Base-by-base conservation (phyloP, 306 rosid genomes). In the Biancaea sappan region DNA sequence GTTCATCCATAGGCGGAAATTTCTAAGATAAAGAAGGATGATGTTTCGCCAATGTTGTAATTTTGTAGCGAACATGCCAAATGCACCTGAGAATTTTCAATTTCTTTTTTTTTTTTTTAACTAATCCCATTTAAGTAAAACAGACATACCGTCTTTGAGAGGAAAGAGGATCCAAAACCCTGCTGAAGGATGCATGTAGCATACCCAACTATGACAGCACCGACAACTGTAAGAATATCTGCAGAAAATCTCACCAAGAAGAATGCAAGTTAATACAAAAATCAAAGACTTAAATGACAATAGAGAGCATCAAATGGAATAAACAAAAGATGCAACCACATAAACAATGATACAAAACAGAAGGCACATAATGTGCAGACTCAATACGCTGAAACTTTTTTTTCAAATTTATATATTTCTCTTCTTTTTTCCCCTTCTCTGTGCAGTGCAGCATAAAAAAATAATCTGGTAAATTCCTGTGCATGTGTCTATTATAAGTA, bases 171-270 rank as follows among this genome's bases (percentile, higher is more conserved):
- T 60, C 93, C 95, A 44, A 84, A 83, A 59, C 99, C 99, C 82
- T 88, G 97, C 83, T 90, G 93, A 80, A 94, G 88, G 83, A 90
- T 84, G 87, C 93, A 92, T 32, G 95, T 90, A 44, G 89, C 96
- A 77, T 94, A 94, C 66, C 97, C 99, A 37, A 87, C 76, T 65
- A 94, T 52, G 74, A 92, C 84, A 40, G 97, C 96, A 61, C 96
- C 99, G 47, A 94, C 76, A 73, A 92, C 92, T 83, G 91, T 87
- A 40, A 92, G 93, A 81, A 91, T 70, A 83, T 94, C 99, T 94
- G 93, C 87, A 86, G 75, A 77, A 88, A 75, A 67, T 48, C 60
- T 34, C 74, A 66, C 35, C 34, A 70, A 41, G 44, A 31, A 71
- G 16, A 60, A 44, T 57, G 54, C 63, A 73, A 56, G 56, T 61